These are phyloP conservation scores for Dinochytrium kinnereticum DNA, from an alignment of 371 early-diverging fungal species.

Conservation along the genomic window DNA sequence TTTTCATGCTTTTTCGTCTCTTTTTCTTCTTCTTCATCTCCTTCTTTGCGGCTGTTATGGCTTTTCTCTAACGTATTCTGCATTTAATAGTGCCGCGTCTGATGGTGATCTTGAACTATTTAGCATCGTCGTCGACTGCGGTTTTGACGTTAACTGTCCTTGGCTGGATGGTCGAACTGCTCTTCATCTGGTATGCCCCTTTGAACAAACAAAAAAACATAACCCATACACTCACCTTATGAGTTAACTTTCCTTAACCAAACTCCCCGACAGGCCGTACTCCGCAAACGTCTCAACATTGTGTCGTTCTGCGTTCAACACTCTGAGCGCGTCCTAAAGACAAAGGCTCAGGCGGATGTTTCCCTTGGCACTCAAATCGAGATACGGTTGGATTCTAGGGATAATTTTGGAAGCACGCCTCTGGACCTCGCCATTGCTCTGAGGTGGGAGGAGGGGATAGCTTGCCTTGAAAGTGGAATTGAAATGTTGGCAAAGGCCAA, in stretches of 20 bases:
- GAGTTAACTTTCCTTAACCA: neutral
- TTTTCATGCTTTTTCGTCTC: too few relatives aligned
- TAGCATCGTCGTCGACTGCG: conserved; percentile 60
- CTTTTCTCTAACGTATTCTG: too few relatives aligned
- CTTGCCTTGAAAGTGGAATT: conserved; percentile 21
- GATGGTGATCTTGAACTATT: conserved; percentile 60
- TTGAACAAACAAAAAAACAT: neutral
- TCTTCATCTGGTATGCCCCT: conserved; percentile 58
- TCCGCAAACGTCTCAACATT: conserved; percentile 51
- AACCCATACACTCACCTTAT: too few relatives aligned
- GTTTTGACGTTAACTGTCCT: conserved; percentile 60
- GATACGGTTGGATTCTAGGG: conserved; percentile 55
- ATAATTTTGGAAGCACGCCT: conserved; percentile 62
- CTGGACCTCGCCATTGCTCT: conserved; percentile 49
- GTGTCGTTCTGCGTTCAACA: conserved; percentile 51
- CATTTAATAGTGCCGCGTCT: conserved; percentile 53
- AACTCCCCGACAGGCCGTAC: conserved; percentile 52
- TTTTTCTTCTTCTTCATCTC: too few relatives aligned
- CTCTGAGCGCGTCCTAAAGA: conserved; percentile 13
- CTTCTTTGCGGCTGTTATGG: too few relatives aligned
- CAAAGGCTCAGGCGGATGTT: neutral
- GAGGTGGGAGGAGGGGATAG: conserved; percentile 28
- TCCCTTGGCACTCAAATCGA: conserved; percentile 33
- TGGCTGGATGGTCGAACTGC: conserved; percentile 63
- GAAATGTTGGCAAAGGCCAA: neutral